These are phyloP conservation scores for Pseudonectria buxi DNA, from an alignment of 2,329 filamentous ascomycete genomes.

Conservation along the genomic window DNA sequence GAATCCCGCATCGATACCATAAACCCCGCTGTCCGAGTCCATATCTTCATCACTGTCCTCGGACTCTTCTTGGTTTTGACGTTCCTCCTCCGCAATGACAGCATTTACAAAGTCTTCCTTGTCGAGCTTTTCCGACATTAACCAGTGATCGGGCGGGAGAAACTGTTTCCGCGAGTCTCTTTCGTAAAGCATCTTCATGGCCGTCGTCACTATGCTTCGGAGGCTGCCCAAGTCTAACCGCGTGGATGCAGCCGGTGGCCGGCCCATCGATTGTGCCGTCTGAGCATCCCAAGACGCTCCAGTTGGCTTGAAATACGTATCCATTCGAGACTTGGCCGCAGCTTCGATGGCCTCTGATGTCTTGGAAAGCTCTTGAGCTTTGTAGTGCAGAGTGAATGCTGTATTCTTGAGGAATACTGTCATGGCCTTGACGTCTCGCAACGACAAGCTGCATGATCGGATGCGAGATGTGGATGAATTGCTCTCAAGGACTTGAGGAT, in stretches of 20 bases:
- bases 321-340: conserved; percentile 20
- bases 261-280: not conserved
- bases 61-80: conserved; percentile 52
- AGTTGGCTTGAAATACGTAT: conserved; percentile 21
- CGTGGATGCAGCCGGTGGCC: conserved; percentile 9
- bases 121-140: conserved; percentile 84
- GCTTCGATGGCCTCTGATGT: conserved; percentile 15
- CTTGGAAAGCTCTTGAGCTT: conserved; percentile 55
- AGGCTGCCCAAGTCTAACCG: conserved; percentile 67
- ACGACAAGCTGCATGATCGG: conserved; percentile 59
- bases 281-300: conserved; percentile 1
- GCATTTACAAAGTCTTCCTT: conserved; percentile 82
- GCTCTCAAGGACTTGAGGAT: conserved; percentile 30
- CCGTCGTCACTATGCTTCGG: conserved; percentile 69
- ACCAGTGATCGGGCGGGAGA: conserved; percentile 77
- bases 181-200: conserved; percentile 85
- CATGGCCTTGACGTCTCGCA: conserved; percentile 65
- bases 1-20: conserved; percentile 17
- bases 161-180: conserved; percentile 85
- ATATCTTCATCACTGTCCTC: conserved; percentile 32
- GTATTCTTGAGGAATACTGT: conserved; percentile 85
- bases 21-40: conserved; percentile 23
- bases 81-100: conserved; percentile 82
- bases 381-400: conserved; percentile 82
- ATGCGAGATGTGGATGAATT: conserved; percentile 40